These are phyloP conservation scores for Sporothrix inflata DNA, from an alignment of 2,329 filamentous ascomycete species.

Conservation along the genomic window DNA sequence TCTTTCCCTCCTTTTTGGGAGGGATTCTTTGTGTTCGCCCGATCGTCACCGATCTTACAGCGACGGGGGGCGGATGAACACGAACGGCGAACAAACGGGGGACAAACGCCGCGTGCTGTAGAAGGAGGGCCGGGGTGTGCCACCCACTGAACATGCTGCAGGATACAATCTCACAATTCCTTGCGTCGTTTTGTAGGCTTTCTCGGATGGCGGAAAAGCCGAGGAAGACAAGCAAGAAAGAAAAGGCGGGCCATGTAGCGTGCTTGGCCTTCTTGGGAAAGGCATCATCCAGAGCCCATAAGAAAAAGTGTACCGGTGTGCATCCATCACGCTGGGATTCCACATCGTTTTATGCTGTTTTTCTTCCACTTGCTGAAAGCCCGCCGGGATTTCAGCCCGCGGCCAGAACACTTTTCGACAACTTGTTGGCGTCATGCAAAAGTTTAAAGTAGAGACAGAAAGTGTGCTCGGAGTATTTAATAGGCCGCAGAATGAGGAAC, in stretches of 20 bases:
- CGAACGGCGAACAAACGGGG: background rate
- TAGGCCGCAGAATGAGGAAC: slow-evolving; percentile 16
- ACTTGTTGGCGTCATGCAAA: background rate
- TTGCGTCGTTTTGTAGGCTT: background rate
- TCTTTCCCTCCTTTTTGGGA: background rate
- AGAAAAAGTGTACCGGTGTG: background rate
- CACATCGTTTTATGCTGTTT: background rate
- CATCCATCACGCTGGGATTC: background rate
- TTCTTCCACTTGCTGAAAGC: background rate
- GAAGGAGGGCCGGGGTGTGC: background rate
- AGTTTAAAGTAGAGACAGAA: background rate
- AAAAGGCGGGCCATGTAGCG: background rate
- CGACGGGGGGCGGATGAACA: slow-evolving; percentile 10
- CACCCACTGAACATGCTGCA: background rate
- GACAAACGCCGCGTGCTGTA: background rate
- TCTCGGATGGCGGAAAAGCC: slow-evolving; percentile 1
- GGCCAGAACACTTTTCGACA: background rate
- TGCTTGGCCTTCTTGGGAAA: background rate
- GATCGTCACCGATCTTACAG: slow-evolving; percentile 6
- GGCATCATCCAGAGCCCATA: background rate
- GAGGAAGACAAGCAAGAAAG: background rate
- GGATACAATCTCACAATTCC: background rate
- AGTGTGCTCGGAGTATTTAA: slow-evolving; percentile 4
- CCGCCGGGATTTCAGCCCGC: background rate
- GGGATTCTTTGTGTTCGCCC: background rate